A percentile compares a stretch with the other conserved stretches of the same genome.
Evolutionary conservation across 371 early-diverging fungal species (phyloP).

Genomic region (Lichtheimia ornata): DNA sequence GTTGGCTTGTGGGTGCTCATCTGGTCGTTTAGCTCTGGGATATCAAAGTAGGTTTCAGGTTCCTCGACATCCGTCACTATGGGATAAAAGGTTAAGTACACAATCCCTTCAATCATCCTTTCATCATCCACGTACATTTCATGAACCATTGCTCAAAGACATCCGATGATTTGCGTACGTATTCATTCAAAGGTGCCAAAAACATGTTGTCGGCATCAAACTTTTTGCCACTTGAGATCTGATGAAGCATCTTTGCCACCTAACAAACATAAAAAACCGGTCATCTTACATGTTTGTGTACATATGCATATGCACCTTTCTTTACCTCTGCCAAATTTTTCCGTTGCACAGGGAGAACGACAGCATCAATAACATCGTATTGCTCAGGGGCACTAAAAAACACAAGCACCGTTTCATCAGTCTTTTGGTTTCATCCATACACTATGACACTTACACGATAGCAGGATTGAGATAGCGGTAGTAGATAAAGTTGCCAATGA

Average conservation of each 20-base stretch:
- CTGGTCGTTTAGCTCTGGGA: conserved; percentile 88
- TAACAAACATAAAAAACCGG: conserved; percentile 12
- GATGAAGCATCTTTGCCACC: conserved; percentile 91
- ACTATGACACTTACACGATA: conserved; percentile 74
- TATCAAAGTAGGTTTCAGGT: conserved; percentile 88
- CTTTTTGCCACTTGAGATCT: conserved; percentile 82
- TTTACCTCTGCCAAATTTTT: conserved; percentile 90
- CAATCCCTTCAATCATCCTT: not conserved
- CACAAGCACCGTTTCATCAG: not conserved
- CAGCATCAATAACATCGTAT: conserved; percentile 91
- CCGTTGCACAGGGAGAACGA: conserved; percentile 84
- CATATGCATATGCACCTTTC: not conserved
- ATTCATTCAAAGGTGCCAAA: conserved; percentile 78
- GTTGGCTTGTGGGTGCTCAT: conserved; percentile 82
- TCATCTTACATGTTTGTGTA: not conserved
- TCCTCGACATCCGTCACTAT: conserved; percentile 80
- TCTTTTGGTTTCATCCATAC: not conserved
- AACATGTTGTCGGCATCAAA: conserved; percentile 73
- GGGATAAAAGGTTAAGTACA: not conserved
- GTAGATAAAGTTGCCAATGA: conserved; percentile 94
- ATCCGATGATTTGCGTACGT: conserved; percentile 72
- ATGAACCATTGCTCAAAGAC: conserved; percentile 79
- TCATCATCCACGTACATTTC: conserved; percentile 46
- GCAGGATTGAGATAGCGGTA: conserved; percentile 97
- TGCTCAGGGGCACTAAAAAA: conserved; percentile 87